These are phyloP conservation scores for Crithidia acanthocephali DNA, from an alignment of 208 protist genomes.

Conservation along the genomic window DNA sequence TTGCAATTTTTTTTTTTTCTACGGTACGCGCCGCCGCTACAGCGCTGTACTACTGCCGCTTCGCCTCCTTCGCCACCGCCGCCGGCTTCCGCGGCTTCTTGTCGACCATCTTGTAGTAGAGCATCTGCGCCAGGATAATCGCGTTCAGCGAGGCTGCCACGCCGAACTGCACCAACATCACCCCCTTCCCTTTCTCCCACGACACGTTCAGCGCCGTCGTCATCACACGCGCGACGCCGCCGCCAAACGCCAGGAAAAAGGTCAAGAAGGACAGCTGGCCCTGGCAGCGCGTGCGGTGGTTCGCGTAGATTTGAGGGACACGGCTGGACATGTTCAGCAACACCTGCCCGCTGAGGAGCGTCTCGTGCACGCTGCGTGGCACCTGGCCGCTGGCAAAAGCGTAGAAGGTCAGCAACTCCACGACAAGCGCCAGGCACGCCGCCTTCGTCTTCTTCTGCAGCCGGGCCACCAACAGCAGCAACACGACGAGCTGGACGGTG, in stretches of 20 bases:
- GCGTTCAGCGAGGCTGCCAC: conserved; percentile 65
- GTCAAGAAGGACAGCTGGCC: conserved; percentile 85
- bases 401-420: conserved; percentile 39
- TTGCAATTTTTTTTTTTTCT: no score
- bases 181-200: conserved; percentile 75
- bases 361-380: conserved; percentile 55
- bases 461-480: conserved; percentile 69
- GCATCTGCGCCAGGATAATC: conserved; percentile 73
- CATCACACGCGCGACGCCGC: conserved; percentile 68
- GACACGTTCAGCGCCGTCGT: conserved; percentile 86
- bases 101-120: conserved; percentile 51
- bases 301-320: conserved; percentile 81
- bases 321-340: conserved; percentile 72
- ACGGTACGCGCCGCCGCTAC: neutral
- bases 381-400: conserved; percentile 49
- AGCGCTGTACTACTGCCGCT: neutral
- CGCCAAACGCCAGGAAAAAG: conserved; percentile 83
- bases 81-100: conserved; percentile 4
- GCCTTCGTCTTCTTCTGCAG: conserved; percentile 48
- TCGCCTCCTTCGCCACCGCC: neutral
- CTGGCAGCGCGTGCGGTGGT: conserved; percentile 65
- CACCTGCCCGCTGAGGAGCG: conserved; percentile 63
- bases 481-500: conserved; percentile 62
- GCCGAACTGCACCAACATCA: conserved; percentile 70
- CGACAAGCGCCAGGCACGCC: conserved; percentile 39